Base-by-base conservation (phyloP, 495 filamentous ascomycete genomes). In the Podospora anserina region DNA sequence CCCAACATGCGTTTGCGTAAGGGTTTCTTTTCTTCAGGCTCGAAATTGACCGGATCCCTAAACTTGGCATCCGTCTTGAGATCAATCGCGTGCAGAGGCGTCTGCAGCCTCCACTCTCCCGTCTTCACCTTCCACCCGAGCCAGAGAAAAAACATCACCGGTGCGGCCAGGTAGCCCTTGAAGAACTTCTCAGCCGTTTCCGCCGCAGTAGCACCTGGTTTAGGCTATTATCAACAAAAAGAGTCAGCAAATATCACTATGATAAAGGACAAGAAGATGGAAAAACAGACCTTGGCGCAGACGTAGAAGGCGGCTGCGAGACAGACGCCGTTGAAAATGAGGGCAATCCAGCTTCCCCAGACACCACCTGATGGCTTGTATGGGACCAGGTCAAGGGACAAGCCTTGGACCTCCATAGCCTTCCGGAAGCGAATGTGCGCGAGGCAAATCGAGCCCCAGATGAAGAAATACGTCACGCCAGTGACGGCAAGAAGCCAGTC, bases 361-460 rank as follows among this genome's bases (percentile, higher is more conserved):
- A 91, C 80, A 63, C 91, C 91, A 58, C 86, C 79, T 11, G 89
- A 71, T 16, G 82, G 75, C 64, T 69, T 71, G 76, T 81, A 86
- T 2, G 84, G 83, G 39, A 86, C 77, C 71, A 84, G 78, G 57
- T 79, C 77, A 4, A 81, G 68, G n/a, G 78, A 78, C 68, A 84
- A 85, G 32, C 88, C 88, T 58, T 82, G 81, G 5, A 66, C 65
- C 69, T 77, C 77, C 77, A 78, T 79, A 13, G 83, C 90, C 20
- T 77, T 75, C 20, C 91, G 87, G 85, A 92, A 92, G 28, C 90
- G 87, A 74, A 94, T 91, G 72, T 93, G 91, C 2, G 89, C 84
- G 16, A 91, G 72, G 77, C 86, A 74, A 76, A 92, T 89, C 61
- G 87, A 88, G 18, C 86, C 88, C 88, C 88, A 93, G 65, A 87